Base-by-base conservation (phyloP, 2,329 filamentous ascomycete species). In the Colletotrichum cereale region DNA sequence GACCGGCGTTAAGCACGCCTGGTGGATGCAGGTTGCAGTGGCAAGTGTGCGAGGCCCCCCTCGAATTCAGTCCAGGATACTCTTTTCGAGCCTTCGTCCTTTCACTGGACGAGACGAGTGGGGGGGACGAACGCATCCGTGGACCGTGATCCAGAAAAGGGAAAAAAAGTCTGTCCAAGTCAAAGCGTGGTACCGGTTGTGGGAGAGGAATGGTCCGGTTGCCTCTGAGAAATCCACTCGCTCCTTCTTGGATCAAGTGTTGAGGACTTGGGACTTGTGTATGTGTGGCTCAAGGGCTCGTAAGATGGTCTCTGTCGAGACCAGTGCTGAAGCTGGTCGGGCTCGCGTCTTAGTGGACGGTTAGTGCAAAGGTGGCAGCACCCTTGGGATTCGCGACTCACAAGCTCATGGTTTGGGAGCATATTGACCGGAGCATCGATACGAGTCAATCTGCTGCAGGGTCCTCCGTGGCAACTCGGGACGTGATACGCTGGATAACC, bases 1-100 rank as follows among this genome's bases (percentile, higher is more conserved):
- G 69, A 65, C 69, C 47, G 58, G 44, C 57, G 62, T 62, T 52
- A 44, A 56, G 57, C 47, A 63, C 16, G 53, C 16, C 57, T 44
- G n/a, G 55, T 42, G 52, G 66, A 40, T 56, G 61, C 42, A 38
- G 60, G 44, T 63, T 66, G 52, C 58, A 69, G 64, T 72, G 69
- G 69, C 69, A 72, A 69, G 52, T 58, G 52, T 65, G 66, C 66
- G 66, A 72, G 58, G n/a, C n/a, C n/a, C n/a, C 65, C 61, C 62
- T 60, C 66, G 60, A 71, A 62, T 61, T 72, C 38, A 57, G 44
- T 55, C 44, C 53, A 60, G 66, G 69, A 47, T 63, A 42, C 40
- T 34, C 50, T 31, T 24, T 12, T 11, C 16, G 24, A 38, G 12
- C 31, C 12, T 56, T 55, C 52, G 12, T 62, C 64, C 64, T 31